Evolutionary conservation across 495 filamentous ascomycete species (phyloP).

Genomic region (Rhypophila decipiens): DNA sequence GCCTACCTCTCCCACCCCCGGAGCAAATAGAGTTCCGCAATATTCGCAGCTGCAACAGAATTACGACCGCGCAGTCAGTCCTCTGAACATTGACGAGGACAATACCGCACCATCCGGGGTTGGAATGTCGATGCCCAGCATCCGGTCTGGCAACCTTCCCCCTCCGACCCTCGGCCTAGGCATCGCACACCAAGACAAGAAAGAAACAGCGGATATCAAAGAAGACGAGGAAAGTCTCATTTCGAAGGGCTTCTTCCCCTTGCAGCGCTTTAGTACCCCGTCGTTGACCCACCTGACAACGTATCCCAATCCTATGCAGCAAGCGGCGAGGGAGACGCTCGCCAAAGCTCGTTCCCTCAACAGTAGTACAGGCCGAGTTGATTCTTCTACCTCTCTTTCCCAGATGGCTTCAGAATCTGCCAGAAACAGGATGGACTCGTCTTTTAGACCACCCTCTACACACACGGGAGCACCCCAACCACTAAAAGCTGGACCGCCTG

Average conservation of each 20-base stretch:
- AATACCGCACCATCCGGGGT: background rate
- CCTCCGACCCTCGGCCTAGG: conserved; percentile 4
- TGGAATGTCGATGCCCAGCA: conserved; percentile 16
- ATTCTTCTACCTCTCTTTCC: conserved; percentile 6
- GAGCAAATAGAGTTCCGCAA: conserved; percentile 14
- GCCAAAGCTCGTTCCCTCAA: conserved; percentile 25
- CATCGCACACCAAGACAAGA: background rate
- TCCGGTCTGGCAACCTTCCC: conserved; percentile 18
- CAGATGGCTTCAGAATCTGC: conserved; percentile 1
- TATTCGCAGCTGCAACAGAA: conserved; percentile 46
- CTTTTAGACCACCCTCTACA: conserved; percentile 12
- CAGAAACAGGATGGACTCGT: conserved; percentile 5
- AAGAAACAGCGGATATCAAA: conserved; percentile 4
- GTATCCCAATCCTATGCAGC: conserved; percentile 41
- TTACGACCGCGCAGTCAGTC: conserved; percentile 38
- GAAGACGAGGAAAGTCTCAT: conserved; percentile 15
- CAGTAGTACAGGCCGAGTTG: conserved; percentile 4
- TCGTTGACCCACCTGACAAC: conserved; percentile 38
- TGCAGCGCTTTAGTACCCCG: conserved; percentile 28
- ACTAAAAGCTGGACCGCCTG: conserved; percentile 42
- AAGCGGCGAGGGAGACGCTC: conserved; percentile 34
- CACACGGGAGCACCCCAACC: conserved; percentile 34
- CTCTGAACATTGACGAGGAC: conserved; percentile 9
- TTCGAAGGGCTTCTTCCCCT: conserved; percentile 19
- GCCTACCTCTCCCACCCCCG: conserved; percentile 12